Base-by-base conservation (phyloP, 371 early-diverging fungal species). In the Syncephalastrum monosporum region DNA sequence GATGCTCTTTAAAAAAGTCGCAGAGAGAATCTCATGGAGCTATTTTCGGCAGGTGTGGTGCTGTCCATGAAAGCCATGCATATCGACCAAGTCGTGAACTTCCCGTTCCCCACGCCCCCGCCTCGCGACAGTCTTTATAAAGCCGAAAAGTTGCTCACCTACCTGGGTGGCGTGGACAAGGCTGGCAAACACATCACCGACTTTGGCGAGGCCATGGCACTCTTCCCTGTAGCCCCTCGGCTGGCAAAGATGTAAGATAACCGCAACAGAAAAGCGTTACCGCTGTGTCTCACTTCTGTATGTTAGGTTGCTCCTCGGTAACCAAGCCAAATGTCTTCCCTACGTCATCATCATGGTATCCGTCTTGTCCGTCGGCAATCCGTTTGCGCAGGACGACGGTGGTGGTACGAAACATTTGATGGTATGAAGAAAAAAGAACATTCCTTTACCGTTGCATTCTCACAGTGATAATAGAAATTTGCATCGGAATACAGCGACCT, bases 1-100 rank as follows among this genome's bases (percentile, higher is more conserved):
- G 2, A 23, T 3, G 16, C 15, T 53, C 6, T n/a, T n/a, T 38
- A 21, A 21, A 21, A 21, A 21, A 21, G 16, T 50, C 21, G 12
- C 21, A 3, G 27, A 44, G n/a, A 45, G 21, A 45, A 43, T 42
- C 7, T 27, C n/a, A 17, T 42, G 21, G 21, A 29, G 0, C 5
- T 27, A 15, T 8, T 3, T 16, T 15, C 41, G 4, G 4, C 41
- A 71, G 80, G 91, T 61, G 91, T 94, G 12, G 93, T 99, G 3
- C 75, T 99, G 50, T 89, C 88, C 64, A 96, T 99, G 95, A 97
- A 98, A 75, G 69, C 90, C 14, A 94, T 99, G 93, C 87, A 90
- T 55, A 94, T 99, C 57, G 88, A 95, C 56, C 91, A 95, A 55
- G 93, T 98, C 2, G 74, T 85, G 59, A 92, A 92, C 57, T 99